Percentiles rank a stretch among this genome's conserved stretches.
Conservation (phyloP, 2,329 filamentous ascomycete genomes). For the Huntiella abstrusa region DNA sequence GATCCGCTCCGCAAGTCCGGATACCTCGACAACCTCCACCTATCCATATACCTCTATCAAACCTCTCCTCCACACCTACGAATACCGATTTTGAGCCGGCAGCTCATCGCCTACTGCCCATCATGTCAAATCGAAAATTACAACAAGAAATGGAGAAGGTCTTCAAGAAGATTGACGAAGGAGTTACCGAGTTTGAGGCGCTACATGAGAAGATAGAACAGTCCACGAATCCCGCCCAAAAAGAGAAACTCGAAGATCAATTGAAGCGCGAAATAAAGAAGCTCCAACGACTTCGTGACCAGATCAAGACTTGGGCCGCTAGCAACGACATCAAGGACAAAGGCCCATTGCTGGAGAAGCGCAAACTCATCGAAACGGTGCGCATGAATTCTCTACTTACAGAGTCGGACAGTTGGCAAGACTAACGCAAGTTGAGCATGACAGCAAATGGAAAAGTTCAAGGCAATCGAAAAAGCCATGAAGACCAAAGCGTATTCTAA, state of each 20-base stretch:
- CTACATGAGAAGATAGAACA: conserved; percentile 98
- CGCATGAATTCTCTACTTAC: conserved; percentile 17
- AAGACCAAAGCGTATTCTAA: conserved; percentile 99
- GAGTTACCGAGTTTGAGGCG: conserved; percentile 74
- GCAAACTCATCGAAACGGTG: conserved; percentile 95
- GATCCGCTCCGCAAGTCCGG: too few species aligned
- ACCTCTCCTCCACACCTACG: neutral
- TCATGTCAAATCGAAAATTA: conserved; percentile 88
- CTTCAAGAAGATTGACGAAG: conserved; percentile 96
- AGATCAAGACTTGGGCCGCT: conserved; percentile 98
- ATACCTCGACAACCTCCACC: neutral
- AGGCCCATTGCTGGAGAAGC: conserved; percentile 77
- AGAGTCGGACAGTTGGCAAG: conserved; percentile 6
- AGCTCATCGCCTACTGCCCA: conserved; percentile 16
- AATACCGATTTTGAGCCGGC: conserved; percentile 10
- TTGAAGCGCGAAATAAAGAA: conserved; percentile 99
- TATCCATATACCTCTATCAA: neutral
- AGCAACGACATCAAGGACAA: conserved; percentile 99
- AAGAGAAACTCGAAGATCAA: conserved; percentile 95
- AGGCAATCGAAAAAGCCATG: conserved; percentile 99
- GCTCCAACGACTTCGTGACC: conserved; percentile 86
- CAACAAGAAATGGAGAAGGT: conserved; percentile 98
- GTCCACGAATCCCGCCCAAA: conserved; percentile 80
- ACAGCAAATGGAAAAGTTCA: conserved; percentile 99
- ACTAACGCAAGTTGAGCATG: conserved; percentile 12